Conservation (phyloP, 768 basidiomycete species). For the Kwoniella heveanensis region DNA sequence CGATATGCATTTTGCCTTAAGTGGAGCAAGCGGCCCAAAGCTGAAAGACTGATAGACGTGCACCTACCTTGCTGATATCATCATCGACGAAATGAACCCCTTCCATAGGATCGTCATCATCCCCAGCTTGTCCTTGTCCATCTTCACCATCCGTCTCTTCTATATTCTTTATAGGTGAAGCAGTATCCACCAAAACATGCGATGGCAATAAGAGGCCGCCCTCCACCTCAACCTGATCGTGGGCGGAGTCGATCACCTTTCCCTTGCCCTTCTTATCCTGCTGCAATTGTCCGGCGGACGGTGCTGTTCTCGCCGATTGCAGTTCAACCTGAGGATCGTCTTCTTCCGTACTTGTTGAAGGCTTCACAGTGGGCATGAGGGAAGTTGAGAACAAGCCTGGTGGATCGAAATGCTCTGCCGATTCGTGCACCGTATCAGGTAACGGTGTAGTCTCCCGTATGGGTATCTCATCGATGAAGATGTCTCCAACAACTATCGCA, state of each 20-base stretch:
- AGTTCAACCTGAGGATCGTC: slow-evolving; percentile 4
- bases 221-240: neutral
- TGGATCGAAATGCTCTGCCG: slow-evolving; percentile 23
- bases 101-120: slow-evolving; percentile 34
- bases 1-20: too few species aligned
- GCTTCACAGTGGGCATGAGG: slow-evolving; percentile 18
- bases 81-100: slow-evolving; percentile 47
- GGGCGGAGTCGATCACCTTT: neutral
- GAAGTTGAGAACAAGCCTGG: slow-evolving; percentile 24
- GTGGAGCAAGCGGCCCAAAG: too few species aligned
- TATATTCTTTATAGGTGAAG: neutral
- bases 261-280: slow-evolving; percentile 4
- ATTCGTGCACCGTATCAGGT: slow-evolving; percentile 2
- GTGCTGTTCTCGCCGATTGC: slow-evolving; percentile 6
- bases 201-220: slow-evolving; percentile 32
- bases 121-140: neutral
- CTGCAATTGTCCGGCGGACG: neutral
- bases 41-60: too few species aligned
- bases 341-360: neutral
- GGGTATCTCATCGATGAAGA: slow-evolving; percentile 23
- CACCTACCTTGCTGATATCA: slow-evolving; percentile 36
- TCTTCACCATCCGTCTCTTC: slow-evolving; percentile 12
- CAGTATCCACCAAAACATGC: slow-evolving; percentile 34
- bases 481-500: slow-evolving; percentile 1
- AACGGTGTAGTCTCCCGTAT: neutral